Base-by-base conservation (phyloP, 441 rosid species). In the Dalechampia spathulata region DNA sequence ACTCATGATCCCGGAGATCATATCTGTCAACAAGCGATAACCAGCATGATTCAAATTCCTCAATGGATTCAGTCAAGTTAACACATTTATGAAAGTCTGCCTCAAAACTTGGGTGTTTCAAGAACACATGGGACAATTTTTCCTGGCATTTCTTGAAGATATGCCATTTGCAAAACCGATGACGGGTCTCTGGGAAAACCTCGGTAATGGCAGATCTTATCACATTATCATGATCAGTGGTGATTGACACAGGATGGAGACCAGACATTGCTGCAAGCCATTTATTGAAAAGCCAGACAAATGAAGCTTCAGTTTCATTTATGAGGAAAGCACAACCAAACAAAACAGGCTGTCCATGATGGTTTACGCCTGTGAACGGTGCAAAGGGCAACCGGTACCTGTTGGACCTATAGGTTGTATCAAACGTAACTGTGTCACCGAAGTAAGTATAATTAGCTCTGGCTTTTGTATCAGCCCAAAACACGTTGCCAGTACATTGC, bases 391-490 rank as follows among this genome's bases (percentile, higher is more conserved):
- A 71, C 22, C 90, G 82, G 57, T 84, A 92, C 66, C 89, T 68
- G 66, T 86, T 83, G 44, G 90, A 81, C 69, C 94, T 75, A 69
- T 85, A 92, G 61, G 88, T 81, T 1, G 99, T 89, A 63, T 89
- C 97, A 62, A 92, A 76, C 6, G 88, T 86, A 39, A 92, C 94
- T 58, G 87, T 78, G 57, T 92, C 99, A 10, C 99, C 94, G 57
- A 89, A 92, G 75, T 75, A 75, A 46, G 75, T 55, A 53, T 81
- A 92, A 67, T 87, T 81, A 40, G 57, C 38, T 72, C 77, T 80
- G 50, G 94, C 81, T 72, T 76, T 80, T 26, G 92, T 78, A 77
- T 92, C 99, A 32, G 97, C 96, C 99, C 99, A 92, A 71, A 92
- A 79, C 39, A 86, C 88, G 49, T 86, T 89, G 60, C 83, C 80